Base-by-base conservation (phyloP, 495 filamentous ascomycete species). In the Antarctomyces pellizariae region DNA sequence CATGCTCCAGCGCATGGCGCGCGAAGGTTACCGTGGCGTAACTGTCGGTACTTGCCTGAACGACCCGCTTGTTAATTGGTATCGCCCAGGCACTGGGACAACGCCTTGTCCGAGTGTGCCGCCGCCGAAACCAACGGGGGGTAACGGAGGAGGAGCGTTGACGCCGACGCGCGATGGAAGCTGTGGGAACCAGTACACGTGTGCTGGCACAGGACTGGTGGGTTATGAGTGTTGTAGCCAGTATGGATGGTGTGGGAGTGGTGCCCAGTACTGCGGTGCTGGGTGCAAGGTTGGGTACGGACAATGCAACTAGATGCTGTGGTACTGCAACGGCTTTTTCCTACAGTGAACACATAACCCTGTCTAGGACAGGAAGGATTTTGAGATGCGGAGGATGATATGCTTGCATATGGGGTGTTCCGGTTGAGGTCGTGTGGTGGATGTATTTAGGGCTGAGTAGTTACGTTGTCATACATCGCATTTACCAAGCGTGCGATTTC, bases 41-140 rank as follows among this genome's bases (percentile, higher is more conserved):
- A 75, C 76, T 18, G 60, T 78, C 13, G 76, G 74, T 1, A 59
- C 77, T 35, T 83, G 76, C 45, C 50, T 84, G 10, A 70, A 63
- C 7, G 73, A 82, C 38, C 62, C 73, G 2, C 35, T 44, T 0
- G 59, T 57, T 13, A 69, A 74, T 41, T 89, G 78, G 78, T 89
- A 74, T 41, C 56, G 66, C 15, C 16, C 40, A 14, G 49, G 41
- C 11, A 34, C 28, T 4, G 24, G 23, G 9, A 14, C 25, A n/a
- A 29, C 1, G 43, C 38, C 20, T 40, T 38, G 2, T 45, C 26
- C 19, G 8, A 39, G 22, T 43, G 43, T 32, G 26, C 36, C 13
- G 24, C 31, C 13, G 33, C 30, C 4, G 32, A 44, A 4, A 6
- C 44, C 2, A 34, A 41, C 7, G 44, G 32, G 39, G 46, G 16